Evolutionary conservation across 2,329 filamentous ascomycete genomes (phyloP).

Genomic region (Claviceps arundinis): DNA sequence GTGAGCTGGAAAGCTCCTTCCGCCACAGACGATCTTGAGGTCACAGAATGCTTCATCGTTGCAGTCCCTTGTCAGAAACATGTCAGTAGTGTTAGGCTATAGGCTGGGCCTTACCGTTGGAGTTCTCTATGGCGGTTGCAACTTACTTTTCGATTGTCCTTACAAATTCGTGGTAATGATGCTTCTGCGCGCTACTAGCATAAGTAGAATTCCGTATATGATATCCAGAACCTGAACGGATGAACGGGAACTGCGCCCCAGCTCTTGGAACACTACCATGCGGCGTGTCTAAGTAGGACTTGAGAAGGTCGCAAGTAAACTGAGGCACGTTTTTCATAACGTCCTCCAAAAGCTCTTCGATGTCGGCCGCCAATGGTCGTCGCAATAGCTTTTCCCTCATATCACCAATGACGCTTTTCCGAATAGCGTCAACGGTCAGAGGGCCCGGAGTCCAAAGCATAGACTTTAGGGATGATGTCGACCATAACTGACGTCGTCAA

Average conservation of each 20-base stretch:
- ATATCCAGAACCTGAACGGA: too few species aligned
- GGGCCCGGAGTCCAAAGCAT: not conserved
- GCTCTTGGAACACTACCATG: too few species aligned
- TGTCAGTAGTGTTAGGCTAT: not conserved
- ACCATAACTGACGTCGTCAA: not conserved
- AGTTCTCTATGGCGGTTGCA: too few species aligned
- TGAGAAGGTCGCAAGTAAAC: not conserved
- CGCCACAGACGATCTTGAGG: not conserved
- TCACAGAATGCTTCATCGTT: not conserved
- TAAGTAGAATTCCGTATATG: too few species aligned
- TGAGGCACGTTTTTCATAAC: not conserved
- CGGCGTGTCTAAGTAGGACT: not conserved
- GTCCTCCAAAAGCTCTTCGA: not conserved
- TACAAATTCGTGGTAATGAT: too few species aligned
- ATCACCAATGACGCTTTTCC: not conserved
- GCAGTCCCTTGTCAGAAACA: not conserved
- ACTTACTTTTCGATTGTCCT: too few species aligned
- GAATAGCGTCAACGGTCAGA: not conserved
- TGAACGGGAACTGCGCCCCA: too few species aligned
- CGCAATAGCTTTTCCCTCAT: not conserved
- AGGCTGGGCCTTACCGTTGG: too few species aligned
- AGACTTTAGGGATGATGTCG: not conserved
- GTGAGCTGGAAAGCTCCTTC: too few species aligned
- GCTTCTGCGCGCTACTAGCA: too few species aligned
- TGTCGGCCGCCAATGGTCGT: not conserved